Percentiles rank a stretch among this genome's conserved stretches.
Conservation (phyloP, 495 filamentous ascomycete genomes). For the Penicillium pancosmium region DNA sequence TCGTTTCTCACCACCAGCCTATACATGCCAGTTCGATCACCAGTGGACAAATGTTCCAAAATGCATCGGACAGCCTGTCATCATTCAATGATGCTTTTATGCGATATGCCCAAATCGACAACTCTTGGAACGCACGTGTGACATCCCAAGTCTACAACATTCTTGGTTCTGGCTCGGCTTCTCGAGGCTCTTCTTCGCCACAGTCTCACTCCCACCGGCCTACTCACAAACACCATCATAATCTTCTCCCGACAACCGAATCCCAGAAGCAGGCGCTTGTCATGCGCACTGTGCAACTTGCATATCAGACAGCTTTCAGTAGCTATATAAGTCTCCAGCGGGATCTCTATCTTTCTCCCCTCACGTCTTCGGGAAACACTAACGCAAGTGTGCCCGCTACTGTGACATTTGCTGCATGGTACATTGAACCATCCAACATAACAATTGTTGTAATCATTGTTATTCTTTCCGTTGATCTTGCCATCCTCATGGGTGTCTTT, state of each 20-base stretch:
- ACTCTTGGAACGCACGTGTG: background rate
- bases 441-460: conserved; percentile 24
- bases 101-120: background rate
- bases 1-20: conserved; percentile 12
- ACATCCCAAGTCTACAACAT: background rate
- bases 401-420: conserved; percentile 13
- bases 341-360: conserved; percentile 14
- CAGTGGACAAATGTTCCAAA: conserved; percentile 16
- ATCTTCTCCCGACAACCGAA: background rate
- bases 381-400: background rate
- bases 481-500: conserved; percentile 23
- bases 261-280: background rate
- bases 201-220: background rate
- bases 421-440: conserved; percentile 18
- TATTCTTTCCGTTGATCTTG: conserved; percentile 26
- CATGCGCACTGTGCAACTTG: conserved; percentile 6
- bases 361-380: background rate
- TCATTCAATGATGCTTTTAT: conserved; percentile 16
- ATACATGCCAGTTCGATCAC: conserved; percentile 12
- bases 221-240: background rate
- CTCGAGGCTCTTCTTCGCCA: background rate
- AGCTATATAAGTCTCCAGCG: conserved; percentile 21
- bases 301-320: conserved; percentile 26
- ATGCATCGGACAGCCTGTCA: conserved; percentile 17
- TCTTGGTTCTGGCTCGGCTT: background rate